Conservation (phyloP, 331 rosid species). For the Saraca asoca region DNA sequence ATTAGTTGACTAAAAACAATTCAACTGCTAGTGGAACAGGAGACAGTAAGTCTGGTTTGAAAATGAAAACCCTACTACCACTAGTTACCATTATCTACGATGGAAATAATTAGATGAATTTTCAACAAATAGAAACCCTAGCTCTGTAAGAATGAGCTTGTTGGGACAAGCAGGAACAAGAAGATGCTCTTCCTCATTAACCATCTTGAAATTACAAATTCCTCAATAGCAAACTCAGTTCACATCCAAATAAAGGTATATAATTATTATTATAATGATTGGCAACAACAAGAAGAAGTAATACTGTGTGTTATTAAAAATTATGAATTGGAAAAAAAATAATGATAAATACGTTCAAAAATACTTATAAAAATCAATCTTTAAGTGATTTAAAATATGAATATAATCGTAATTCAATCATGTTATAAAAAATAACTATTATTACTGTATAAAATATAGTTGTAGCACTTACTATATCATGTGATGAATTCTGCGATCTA, state of each 20-base stretch:
- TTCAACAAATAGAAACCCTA: slow-evolving; percentile 5
- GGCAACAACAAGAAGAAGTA: too few relatives aligned
- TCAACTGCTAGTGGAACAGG: slow-evolving; percentile 33
- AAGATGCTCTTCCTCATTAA: slow-evolving; percentile 43
- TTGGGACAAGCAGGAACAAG: slow-evolving; percentile 36
- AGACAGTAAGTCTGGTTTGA: slow-evolving; percentile 22
- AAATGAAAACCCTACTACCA: slow-evolving; percentile 26
- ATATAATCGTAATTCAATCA: too few relatives aligned
- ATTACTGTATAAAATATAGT: too few relatives aligned
- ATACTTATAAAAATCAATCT: too few relatives aligned
- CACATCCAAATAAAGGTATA: slow-evolving; percentile 75
- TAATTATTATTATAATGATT: background rate
- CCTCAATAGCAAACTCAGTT: slow-evolving; percentile 45
- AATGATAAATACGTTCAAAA: too few relatives aligned
- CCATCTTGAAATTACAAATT: slow-evolving; percentile 37
- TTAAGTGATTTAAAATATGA: too few relatives aligned
- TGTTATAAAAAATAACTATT: too few relatives aligned
- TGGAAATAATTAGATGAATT: background rate
- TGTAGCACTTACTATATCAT: too few relatives aligned
- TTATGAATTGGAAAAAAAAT: too few relatives aligned
- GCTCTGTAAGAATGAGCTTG: slow-evolving; percentile 23
- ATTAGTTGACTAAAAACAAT: slow-evolving; percentile 33
- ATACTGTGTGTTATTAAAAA: too few relatives aligned
- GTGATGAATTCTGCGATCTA: too few relatives aligned
- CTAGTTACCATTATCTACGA: too few relatives aligned